Evolutionary conservation across 2,329 filamentous ascomycete genomes (phyloP).

Genomic region (Monilinia laxa): DNA sequence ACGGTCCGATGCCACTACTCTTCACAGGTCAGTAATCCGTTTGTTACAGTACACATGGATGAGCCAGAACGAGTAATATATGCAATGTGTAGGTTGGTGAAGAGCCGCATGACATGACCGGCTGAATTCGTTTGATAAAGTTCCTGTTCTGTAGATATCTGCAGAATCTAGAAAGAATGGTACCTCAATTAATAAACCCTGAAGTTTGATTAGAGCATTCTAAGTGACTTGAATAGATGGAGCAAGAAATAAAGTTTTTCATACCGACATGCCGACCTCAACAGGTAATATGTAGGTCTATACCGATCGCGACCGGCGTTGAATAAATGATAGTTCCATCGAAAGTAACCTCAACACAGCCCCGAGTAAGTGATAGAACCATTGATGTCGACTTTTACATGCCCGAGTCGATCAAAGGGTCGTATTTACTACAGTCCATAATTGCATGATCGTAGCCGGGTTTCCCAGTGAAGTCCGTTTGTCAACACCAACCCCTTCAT

Average conservation of each 20-base stretch:
- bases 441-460: constrained; percentile 11
- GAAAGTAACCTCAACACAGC: neutral
- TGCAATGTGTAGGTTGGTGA: constrained; percentile 3
- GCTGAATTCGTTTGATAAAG: constrained; percentile 12
- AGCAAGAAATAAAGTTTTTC: neutral
- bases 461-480: constrained; percentile 5
- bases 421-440: neutral
- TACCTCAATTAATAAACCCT: neutral
- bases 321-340: neutral
- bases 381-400: neutral
- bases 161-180: constrained; percentile 4
- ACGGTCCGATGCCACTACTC: constrained; percentile 17
- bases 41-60: constrained; percentile 11
- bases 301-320: neutral
- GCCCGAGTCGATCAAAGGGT: neutral
- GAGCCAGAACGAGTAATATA: neutral
- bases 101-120: constrained; percentile 17
- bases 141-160: constrained; percentile 18
- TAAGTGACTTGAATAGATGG: neutral
- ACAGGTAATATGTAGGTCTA: neutral
- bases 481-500: constrained; percentile 16
- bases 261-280: neutral
- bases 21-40: neutral
- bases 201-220: neutral
- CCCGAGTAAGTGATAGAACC: neutral